Conservation (phyloP, 202 grass and related monocot species). For the Setaria viridis region DNA sequence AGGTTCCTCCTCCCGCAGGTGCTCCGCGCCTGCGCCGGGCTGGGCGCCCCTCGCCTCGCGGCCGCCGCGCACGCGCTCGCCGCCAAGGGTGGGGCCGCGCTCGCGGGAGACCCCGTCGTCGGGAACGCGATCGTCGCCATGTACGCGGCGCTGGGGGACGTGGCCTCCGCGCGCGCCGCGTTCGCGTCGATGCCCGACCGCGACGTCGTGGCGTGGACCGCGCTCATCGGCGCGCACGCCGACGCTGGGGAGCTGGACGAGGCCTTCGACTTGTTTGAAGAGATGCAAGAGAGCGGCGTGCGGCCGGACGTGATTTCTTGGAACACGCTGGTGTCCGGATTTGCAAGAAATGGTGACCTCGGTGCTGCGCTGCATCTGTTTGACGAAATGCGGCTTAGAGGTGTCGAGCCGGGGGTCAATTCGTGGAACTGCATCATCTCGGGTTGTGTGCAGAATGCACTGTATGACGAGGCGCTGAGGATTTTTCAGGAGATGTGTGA, state of each 20-base stretch:
- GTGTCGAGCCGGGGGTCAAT: conserved; percentile 57
- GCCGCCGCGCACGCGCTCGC: conserved; percentile 61
- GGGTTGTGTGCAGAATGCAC: conserved; percentile 65
- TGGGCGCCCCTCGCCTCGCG: conserved; percentile 31
- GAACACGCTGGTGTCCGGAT: conserved; percentile 73
- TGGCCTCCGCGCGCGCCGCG: conserved; percentile 49
- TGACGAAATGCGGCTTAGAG: conserved; percentile 57
- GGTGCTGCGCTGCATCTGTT: conserved; percentile 54
- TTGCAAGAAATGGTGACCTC: conserved; percentile 60
- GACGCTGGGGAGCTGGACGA: conserved; percentile 56
- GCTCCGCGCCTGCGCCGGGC: conserved; percentile 67
- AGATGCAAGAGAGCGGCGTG: conserved; percentile 61
- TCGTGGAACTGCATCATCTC: conserved; percentile 81
- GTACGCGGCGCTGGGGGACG: conserved; percentile 64
- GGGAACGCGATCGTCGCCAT: conserved; percentile 71
- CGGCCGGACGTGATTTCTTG: conserved; percentile 67
- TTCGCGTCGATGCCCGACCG: conserved; percentile 62
- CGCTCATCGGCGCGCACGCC: conserved; percentile 59
- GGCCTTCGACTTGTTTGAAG: conserved; percentile 51
- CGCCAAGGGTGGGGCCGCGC: conserved; percentile 37
- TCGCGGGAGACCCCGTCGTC: conserved; percentile 53
- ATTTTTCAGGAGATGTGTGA: conserved; percentile 63
- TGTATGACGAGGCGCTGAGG: conserved; percentile 52
- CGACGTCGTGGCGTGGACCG: conserved; percentile 78
- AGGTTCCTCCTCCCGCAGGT: conserved; percentile 76